phyloP scores from a whole-genome alignment of 805 yeast species.

The Metschnikowia lochheadii region DNA sequence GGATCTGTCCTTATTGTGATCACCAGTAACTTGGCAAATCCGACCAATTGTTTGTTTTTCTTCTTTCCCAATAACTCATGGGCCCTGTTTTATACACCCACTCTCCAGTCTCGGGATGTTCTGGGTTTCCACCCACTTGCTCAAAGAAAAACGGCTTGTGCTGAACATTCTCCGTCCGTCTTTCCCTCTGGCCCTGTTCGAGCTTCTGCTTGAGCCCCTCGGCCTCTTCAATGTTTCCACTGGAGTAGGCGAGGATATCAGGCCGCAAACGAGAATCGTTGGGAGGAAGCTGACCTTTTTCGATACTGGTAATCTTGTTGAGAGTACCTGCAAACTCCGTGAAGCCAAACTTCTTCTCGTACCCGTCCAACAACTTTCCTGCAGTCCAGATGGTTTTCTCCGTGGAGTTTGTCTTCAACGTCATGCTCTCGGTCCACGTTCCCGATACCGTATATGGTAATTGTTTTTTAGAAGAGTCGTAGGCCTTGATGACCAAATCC shows the following conservation, averaged over 20 bases:
- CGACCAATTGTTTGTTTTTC: conserved; percentile 61
- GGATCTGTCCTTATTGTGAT: not conserved
- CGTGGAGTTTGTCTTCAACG: conserved; percentile 39
- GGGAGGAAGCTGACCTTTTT: conserved; percentile 62
- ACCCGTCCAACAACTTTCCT: conserved; percentile 57
- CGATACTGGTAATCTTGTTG: conserved; percentile 74
- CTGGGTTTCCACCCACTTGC: conserved; percentile 31
- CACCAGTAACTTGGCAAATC: conserved; percentile 57
- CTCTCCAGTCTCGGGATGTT: conserved; percentile 36
- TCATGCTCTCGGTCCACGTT: conserved; percentile 76
- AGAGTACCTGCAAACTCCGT: conserved; percentile 76
- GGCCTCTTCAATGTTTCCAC: conserved; percentile 66
- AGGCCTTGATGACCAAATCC: conserved; percentile 46
- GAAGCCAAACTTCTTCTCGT: conserved; percentile 74
- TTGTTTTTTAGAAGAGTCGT: conserved; percentile 31
- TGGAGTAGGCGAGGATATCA: conserved; percentile 70
- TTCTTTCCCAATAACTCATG: conserved; percentile 73
- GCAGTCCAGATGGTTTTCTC: conserved; percentile 62
- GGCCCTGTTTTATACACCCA: conserved; percentile 59
- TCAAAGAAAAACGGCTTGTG: conserved; percentile 66
- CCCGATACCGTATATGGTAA: conserved; percentile 54
- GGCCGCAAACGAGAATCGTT: conserved; percentile 91
- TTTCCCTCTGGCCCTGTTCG: conserved; percentile 76
- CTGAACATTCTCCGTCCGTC: conserved; percentile 52
- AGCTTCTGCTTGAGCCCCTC: conserved; percentile 62